These are phyloP conservation scores for Ustilago hordei DNA, from an alignment of 1,284 basidiomycete species.

Conservation along the genomic window DNA sequence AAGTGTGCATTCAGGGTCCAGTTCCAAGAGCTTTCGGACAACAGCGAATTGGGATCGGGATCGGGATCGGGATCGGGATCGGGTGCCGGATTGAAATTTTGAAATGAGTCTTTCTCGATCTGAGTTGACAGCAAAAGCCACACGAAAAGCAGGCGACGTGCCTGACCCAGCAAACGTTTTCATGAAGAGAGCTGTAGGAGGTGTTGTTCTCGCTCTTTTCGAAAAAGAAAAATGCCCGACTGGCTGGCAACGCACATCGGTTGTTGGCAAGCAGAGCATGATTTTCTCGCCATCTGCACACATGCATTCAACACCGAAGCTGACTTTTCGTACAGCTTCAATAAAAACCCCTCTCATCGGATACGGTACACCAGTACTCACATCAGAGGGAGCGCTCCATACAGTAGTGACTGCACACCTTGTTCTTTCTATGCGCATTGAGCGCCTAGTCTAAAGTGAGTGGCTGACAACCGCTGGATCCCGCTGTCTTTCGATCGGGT, in stretches of 20 bases:
- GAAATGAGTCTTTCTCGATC: background rate
- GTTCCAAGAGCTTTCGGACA: background rate
- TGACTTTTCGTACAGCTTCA: slow-evolving; percentile 1
- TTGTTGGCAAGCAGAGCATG: too few species aligned
- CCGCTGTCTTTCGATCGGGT: slow-evolving; percentile 10
- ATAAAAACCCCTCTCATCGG: slow-evolving; percentile 11
- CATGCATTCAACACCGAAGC: slow-evolving; percentile 35
- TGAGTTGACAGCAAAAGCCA: background rate
- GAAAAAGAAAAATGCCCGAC: background rate
- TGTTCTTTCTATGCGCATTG: background rate
- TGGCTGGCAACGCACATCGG: background rate
- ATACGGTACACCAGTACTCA: background rate
- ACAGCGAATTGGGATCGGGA: background rate
- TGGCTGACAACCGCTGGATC: slow-evolving; percentile 7
- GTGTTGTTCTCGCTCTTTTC: slow-evolving; percentile 10
- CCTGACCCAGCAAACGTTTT: slow-evolving; percentile 1
- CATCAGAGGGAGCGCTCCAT: background rate
- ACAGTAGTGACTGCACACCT: background rate
- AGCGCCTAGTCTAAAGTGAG: background rate
- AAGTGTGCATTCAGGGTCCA: slow-evolving; percentile 1
- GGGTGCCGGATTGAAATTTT: too few species aligned
- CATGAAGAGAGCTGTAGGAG: slow-evolving; percentile 6
- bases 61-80: background rate
- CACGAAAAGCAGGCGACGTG: slow-evolving; percentile 19
- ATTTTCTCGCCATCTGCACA: slow-evolving; percentile 20